Evolutionary conservation across 2,329 filamentous ascomycete genomes (phyloP).

Genomic region (Cercospora sp.): DNA sequence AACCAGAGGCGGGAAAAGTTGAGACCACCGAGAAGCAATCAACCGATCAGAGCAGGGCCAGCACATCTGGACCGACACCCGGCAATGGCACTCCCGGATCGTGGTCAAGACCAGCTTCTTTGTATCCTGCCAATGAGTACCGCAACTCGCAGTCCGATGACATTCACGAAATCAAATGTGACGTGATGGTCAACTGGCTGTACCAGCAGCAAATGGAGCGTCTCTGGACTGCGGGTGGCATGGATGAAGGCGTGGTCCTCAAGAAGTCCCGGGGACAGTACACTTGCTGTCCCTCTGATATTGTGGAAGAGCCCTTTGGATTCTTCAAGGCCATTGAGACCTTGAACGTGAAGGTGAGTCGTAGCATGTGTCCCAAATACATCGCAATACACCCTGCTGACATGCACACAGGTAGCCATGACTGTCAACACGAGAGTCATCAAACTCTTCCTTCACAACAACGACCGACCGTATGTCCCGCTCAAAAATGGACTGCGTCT

Average conservation of each 20-base stretch:
- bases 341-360: constrained; percentile 56
- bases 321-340: constrained; percentile 53
- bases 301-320: constrained; percentile 48
- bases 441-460: constrained; percentile 58
- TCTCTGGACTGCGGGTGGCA: constrained; percentile 51
- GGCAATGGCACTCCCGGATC: constrained; percentile 32
- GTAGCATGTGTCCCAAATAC: not conserved
- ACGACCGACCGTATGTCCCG: constrained; percentile 57
- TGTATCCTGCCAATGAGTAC: constrained; percentile 40
- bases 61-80: constrained; percentile 23
- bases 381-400: not conserved
- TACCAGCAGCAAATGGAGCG: constrained; percentile 62
- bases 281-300: constrained; percentile 52
- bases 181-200: constrained; percentile 65
- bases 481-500: constrained; percentile 59
- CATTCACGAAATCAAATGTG: constrained; percentile 56
- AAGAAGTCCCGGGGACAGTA: constrained; percentile 55
- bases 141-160: constrained; percentile 46
- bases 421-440: constrained; percentile 67
- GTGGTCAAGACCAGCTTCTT: constrained; percentile 40
- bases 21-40: constrained; percentile 25
- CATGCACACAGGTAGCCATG: constrained; percentile 59
- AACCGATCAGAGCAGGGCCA: constrained; percentile 7
- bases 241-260: constrained; percentile 57
- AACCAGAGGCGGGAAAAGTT: constrained; percentile 10